Evolutionary conservation across 768 basidiomycete genomes (phyloP), one percentile per base, ranked within the genome.

Genomic region (Rossbeevera mucosa): DNA sequence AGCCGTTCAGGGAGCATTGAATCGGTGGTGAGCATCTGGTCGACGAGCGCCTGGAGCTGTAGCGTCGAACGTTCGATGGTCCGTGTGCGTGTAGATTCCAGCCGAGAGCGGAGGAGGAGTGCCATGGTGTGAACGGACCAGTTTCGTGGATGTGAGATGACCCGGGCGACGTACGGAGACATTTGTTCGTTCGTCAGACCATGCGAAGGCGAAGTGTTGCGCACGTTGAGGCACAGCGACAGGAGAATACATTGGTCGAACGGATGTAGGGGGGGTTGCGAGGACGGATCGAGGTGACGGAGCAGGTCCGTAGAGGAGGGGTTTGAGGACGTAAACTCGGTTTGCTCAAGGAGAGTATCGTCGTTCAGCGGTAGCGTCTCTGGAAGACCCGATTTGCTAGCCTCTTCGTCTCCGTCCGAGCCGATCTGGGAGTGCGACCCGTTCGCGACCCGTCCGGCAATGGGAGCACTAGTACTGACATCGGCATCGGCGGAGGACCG

Each of bases 61-160:
- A 98, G 76, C 2, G 88, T 84, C 2, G 93, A 84, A 22, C 96
- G 83, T 67, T 99, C 96, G 60, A 94, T 88, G 13, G 96, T 98
- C 21, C 96, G 83, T 1, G 90, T 91, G 40, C 96, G 82, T 16
- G 80, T 75, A 1, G 93, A 80, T 68, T 99, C 95, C 52, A 96
- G 83, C 7, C 96, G 82, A 9, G 95, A 89, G 25, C 96, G 88
- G 24, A 97, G 82, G 46, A 99, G 80, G 48, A 98, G 83, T 25
- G 93, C 94, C 83, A 94, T 95, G 31, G 94, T 95, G 72, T 98
- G 92, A 26, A 98, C 77, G 5, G 92, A 88, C 96, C 96, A 99
- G 68, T 97, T 98, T 50, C 77, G 74, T 2, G 94, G 92, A 64
- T 97, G 91, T 1, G 85, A 76, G 58, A 98, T 81, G 31, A 97